Percentiles rank a stretch among this genome's conserved stretches.
Evolutionary conservation across 805 yeast genomes (phyloP).

Genomic region (Spathaspora gorwiae): DNA sequence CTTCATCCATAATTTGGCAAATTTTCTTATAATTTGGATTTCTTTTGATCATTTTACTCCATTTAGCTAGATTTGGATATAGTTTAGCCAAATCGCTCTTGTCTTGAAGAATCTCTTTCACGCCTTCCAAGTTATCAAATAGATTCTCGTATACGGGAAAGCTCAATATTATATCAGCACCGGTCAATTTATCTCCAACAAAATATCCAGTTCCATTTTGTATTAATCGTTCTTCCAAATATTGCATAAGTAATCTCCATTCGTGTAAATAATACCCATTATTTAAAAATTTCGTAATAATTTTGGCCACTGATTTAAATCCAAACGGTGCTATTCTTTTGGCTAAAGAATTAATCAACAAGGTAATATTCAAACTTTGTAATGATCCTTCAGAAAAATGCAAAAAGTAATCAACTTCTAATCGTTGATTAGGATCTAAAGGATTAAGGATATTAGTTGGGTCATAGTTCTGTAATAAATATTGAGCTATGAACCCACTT

Average conservation of each 20-base stretch:
- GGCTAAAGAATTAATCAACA: conserved; percentile 37
- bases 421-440: conserved; percentile 30
- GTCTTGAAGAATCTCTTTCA: conserved; percentile 29
- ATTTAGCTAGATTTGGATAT: conserved; percentile 34
- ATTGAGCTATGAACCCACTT: conserved; percentile 37
- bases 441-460: conserved; percentile 23
- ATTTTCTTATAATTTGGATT: conserved; percentile 31
- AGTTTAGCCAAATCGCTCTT: conserved; percentile 25
- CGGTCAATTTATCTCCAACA: conserved; percentile 34
- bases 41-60: conserved; percentile 28
- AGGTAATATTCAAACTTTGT: conserved; percentile 42
- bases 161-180: conserved; percentile 35
- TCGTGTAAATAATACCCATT: conserved; percentile 48
- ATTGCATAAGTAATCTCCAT: conserved; percentile 28
- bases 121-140: conserved; percentile 33
- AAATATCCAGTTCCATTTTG: conserved; percentile 30
- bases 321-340: conserved; percentile 46
- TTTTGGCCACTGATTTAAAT: conserved; percentile 38
- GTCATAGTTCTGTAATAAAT: conserved; percentile 33
- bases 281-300: conserved; percentile 43
- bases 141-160: conserved; percentile 34
- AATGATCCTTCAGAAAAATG: conserved; percentile 62
- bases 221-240: conserved; percentile 21
- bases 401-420: conserved; percentile 48
- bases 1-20: conserved; percentile 27